Percentiles rank a stretch among this genome's conserved stretches.
These are phyloP conservation scores for Lippia alba DNA, from an alignment of 305 asterid genomes.

Conservation along the genomic window DNA sequence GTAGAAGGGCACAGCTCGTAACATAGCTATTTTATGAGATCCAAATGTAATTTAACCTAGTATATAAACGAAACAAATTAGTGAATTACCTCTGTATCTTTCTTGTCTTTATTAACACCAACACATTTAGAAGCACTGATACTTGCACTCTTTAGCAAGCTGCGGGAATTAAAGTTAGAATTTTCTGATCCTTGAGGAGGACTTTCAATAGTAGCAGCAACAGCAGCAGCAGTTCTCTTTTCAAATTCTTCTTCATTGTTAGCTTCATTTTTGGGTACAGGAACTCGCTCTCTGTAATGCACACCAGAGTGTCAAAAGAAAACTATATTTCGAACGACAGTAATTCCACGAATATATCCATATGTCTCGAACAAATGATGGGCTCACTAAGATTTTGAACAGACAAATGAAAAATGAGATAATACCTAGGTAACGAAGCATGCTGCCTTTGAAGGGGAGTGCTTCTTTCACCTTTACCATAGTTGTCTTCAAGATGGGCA, in stretches of 20 bases:
- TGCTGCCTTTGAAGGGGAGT: constrained; percentile 80
- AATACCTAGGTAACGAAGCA: constrained; percentile 90
- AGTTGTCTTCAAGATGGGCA: constrained; percentile 95
- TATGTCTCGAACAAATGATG: not conserved
- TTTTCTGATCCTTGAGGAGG: constrained; percentile 61
- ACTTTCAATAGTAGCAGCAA: constrained; percentile 68
- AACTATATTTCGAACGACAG: not conserved
- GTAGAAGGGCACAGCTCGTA: too few species aligned
- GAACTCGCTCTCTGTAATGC: constrained; percentile 83
- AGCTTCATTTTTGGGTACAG: constrained; percentile 69
- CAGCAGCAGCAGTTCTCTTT: constrained; percentile 62
- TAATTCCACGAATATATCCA: not conserved
- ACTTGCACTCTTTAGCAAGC: constrained; percentile 97
- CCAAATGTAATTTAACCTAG: too few species aligned
- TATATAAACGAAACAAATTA: not conserved
- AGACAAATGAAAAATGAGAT: not conserved
- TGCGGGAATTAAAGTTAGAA: constrained; percentile 61
- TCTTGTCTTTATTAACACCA: constrained; percentile 57
- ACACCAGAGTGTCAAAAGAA: constrained; percentile 3
- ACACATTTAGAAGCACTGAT: constrained; percentile 93
- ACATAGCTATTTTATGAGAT: too few species aligned
- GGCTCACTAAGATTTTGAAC: not conserved
- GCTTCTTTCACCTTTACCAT: constrained; percentile 80
- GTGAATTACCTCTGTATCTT: constrained; percentile 61
- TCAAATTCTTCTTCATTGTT: constrained; percentile 56